These are phyloP conservation scores for Antitrichia curtipendula DNA, from an alignment of 225 moss, liverwort and hornwort genomes.

Conservation along the genomic window DNA sequence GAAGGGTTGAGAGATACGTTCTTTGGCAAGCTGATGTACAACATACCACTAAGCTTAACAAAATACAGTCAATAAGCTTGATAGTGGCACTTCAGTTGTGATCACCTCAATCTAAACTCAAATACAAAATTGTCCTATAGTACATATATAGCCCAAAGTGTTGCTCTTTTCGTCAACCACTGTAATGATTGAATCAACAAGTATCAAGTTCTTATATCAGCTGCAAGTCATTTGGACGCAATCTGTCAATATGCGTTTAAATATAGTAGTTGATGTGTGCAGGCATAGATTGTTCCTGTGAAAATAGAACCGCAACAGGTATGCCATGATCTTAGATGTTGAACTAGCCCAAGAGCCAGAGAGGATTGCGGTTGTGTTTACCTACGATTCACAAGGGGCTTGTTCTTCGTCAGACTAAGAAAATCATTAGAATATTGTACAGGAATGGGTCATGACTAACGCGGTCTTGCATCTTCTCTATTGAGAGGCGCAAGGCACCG, in stretches of 20 bases:
- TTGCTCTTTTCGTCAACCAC: neutral
- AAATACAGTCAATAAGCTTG: no score
- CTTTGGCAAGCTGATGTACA: neutral
- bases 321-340: neutral
- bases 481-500: no score
- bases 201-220: neutral
- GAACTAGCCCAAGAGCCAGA: neutral
- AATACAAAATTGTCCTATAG: conserved; percentile 17
- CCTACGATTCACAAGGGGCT: neutral
- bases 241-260: neutral
- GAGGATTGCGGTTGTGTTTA: neutral
- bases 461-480: no score
- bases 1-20: neutral
- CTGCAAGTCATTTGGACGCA: neutral
- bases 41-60: neutral
- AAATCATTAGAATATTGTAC: no score
- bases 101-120: conserved; percentile 8
- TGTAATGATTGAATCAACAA: neutral
- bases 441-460: no score
- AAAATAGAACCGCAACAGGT: neutral
- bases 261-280: neutral
- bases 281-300: neutral
- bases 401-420: no score
- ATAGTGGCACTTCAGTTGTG: no score
- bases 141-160: conserved; percentile 7